Conservation (phyloP, 257 asterid genomes). For the Anisodus tanguticus region DNA sequence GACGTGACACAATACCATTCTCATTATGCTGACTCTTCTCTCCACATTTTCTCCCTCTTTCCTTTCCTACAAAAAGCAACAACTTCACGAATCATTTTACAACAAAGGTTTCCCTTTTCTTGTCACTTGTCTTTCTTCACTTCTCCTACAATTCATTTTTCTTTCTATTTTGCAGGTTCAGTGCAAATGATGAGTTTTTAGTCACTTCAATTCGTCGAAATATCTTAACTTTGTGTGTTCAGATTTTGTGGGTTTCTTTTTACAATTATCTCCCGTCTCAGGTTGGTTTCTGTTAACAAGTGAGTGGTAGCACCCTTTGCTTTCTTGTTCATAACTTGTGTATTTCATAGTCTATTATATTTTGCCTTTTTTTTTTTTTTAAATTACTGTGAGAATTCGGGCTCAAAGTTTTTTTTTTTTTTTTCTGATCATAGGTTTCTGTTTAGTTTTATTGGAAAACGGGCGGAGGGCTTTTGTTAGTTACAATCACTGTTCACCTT, state of each 20-base stretch:
- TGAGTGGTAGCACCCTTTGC: not conserved
- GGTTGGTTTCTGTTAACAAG: conserved; percentile 25
- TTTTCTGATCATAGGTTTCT: not conserved
- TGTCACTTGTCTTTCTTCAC: not conserved
- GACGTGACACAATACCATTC: not conserved
- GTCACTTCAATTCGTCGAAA: conserved; percentile 35
- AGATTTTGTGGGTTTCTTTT: not conserved
- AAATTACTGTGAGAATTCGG: not conserved
- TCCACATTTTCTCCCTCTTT: not conserved
- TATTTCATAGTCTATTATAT: not conserved
- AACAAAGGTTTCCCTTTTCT: not conserved
- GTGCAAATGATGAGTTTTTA: conserved; percentile 19
- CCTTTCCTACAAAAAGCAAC: not conserved
- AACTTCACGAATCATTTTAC: not conserved
- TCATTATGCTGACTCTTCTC: not conserved
- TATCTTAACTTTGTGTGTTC: not conserved
- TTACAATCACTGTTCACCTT: not conserved
- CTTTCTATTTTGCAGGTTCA: conserved; percentile 7
- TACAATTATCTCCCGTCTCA: not conserved
- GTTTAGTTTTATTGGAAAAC: not conserved
- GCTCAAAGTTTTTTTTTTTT: not conserved
- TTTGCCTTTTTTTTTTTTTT: not conserved
- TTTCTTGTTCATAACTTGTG: not conserved
- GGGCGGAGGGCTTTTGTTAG: not conserved
- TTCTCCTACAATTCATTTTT: not conserved